phyloP scores from a whole-genome alignment of 129 eudicot genomes.

The Arctium minus region DNA sequence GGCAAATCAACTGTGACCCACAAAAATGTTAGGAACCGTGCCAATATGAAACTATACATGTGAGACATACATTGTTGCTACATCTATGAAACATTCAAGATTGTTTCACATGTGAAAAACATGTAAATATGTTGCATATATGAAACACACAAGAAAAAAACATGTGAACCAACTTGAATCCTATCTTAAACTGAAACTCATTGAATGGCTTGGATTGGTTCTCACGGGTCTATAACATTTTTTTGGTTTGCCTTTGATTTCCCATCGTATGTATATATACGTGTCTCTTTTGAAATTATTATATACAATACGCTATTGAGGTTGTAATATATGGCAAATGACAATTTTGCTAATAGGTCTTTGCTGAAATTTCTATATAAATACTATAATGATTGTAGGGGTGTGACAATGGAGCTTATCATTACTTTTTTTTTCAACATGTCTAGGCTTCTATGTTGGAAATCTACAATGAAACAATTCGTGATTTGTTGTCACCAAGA shows the following conservation, averaged over 20 bases:
- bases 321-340: neutral
- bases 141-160: neutral
- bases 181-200: neutral
- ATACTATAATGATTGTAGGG: neutral
- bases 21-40: too few species aligned
- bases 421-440: neutral
- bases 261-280: too few species aligned
- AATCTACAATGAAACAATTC: conserved; percentile 66
- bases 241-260: neutral
- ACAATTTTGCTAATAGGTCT: neutral
- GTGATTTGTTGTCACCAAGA: conserved; percentile 44
- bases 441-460: conserved; percentile 69
- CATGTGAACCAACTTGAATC: neutral
- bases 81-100: neutral
- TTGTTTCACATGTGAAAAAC: neutral
- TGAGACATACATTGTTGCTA: too few species aligned
- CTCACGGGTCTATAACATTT: too few species aligned
- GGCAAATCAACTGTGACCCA: too few species aligned
- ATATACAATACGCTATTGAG: neutral
- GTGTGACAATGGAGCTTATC: neutral
- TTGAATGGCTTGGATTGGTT: neutral
- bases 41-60: too few species aligned
- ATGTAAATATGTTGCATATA: neutral
- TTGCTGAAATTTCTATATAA: neutral
- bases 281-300: neutral